Evolutionary conservation across 169 alveolate species (phyloP).

Genomic region (Cryptosporidium canis): DNA sequence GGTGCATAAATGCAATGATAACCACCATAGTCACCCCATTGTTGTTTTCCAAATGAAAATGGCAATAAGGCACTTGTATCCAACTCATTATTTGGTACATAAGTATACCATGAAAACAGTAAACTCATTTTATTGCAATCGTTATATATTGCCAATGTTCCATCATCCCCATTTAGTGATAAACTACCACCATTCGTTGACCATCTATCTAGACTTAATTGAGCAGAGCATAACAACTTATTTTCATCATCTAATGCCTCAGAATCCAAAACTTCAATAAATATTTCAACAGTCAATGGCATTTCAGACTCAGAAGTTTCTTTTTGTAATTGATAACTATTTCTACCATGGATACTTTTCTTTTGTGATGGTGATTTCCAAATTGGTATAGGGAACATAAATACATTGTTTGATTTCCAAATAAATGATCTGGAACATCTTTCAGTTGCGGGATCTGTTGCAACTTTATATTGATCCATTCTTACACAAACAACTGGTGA

Average conservation of each 20-base stretch:
- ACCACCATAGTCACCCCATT: slow-evolving; percentile 72
- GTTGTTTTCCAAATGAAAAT: slow-evolving; percentile 72
- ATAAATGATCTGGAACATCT: slow-evolving; percentile 71
- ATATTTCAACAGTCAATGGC: slow-evolving; percentile 53
- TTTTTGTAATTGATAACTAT: neutral
- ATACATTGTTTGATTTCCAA: slow-evolving; percentile 70
- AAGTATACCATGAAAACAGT: slow-evolving; percentile 70
- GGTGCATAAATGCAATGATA: slow-evolving; percentile 65
- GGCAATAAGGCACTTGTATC: slow-evolving; percentile 72
- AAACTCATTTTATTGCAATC: slow-evolving; percentile 68
- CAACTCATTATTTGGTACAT: slow-evolving; percentile 66
- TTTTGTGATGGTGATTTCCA: slow-evolving; percentile 66
- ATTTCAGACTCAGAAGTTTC: slow-evolving; percentile 21
- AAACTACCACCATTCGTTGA: slow-evolving; percentile 61
- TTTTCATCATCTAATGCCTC: slow-evolving; percentile 70
- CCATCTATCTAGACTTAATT: slow-evolving; percentile 70
- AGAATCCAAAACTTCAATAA: slow-evolving; percentile 68
- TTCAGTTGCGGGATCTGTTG: slow-evolving; percentile 72
- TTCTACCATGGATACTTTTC: slow-evolving; percentile 4
- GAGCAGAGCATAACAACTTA: slow-evolving; percentile 62
- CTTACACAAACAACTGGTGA: slow-evolving; percentile 71
- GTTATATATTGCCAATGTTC: slow-evolving; percentile 64
- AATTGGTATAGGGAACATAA: slow-evolving; percentile 71
- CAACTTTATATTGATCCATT: slow-evolving; percentile 72
- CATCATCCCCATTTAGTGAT: slow-evolving; percentile 56